A percentile compares a stretch with the other conserved stretches of the same genome.
These are phyloP conservation scores for Cotoneaster glaucophyllus DNA, from an alignment of 306 rosid species.

Conservation along the genomic window DNA sequence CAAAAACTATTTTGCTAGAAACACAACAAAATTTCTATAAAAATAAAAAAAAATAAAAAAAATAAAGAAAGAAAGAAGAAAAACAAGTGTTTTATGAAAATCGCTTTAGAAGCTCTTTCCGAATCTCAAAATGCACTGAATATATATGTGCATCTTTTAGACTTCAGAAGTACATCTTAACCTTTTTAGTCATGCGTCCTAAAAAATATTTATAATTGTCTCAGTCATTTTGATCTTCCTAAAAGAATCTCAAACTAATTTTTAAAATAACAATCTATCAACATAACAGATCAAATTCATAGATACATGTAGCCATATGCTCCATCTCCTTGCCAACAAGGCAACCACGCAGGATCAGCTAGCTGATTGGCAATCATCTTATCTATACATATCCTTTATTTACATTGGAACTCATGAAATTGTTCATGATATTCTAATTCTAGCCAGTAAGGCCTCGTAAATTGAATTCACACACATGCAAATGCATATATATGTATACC, in stretches of 20 bases:
- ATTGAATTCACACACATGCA: constrained; percentile 34
- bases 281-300: not conserved
- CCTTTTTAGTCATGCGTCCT: too few species aligned
- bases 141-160: too few species aligned
- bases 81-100: too few species aligned
- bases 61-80: too few species aligned
- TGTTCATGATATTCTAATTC: not conserved
- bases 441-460: constrained; percentile 17
- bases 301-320: not conserved
- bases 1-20: too few species aligned
- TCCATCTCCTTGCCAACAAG: constrained; percentile 4
- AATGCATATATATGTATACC: not conserved
- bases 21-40: not conserved
- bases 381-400: not conserved
- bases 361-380: not conserved
- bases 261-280: not conserved
- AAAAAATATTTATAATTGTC: too few species aligned
- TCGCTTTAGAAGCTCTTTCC: not conserved
- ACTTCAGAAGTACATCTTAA: too few species aligned
- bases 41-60: too few species aligned
- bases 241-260: too few species aligned
- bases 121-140: not conserved
- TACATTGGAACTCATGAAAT: constrained; percentile 36
- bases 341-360: constrained; percentile 5
- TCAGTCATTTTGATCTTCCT: too few species aligned